Evolutionary conservation across 2,329 filamentous ascomycete genomes (phyloP), one percentile per base, ranked within the genome.

Genomic region (Trichoderma endophyticum): DNA sequence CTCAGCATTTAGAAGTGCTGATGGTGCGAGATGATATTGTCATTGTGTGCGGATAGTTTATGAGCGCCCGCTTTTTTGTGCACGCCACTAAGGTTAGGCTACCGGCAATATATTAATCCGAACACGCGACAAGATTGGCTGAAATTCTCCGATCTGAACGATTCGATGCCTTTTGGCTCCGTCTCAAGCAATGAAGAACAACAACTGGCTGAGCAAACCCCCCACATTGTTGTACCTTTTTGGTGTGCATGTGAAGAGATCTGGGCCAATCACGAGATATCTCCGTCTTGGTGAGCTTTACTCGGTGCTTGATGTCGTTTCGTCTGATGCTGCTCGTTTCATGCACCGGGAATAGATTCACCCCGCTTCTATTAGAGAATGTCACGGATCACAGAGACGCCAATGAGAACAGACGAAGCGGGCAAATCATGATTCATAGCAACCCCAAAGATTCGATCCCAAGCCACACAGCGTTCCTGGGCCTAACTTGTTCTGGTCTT

Each of bases 391-490:
- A 51, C 43, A 21, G 63, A 66, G 48, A 26, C 14, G n/a, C 48
- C 24, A 28, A 57, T 26, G 21, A 30, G 39, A 24, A 39, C 34
- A 57, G 6, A 51, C n/a, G 48, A 54, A 54, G 6, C 48, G 21
- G 48, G 48, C 48, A 54, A 48, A 24, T 32, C 24, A 36, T 14
- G 57, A 57, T 36, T 26, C 39, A 21, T 9, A 43, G 21, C 34
- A 18, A 9, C 54, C 54, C 30, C 66, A 54, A 51, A 69, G 56
- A 51, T n/a, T 21, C 48, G 6, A 14, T 26, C 12, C 62, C 4
- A 24, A 56, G 18, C 63, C 48, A 26, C 48, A 57, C 39, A 14
- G 34, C 57, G 66, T 70, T 70, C 66, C 66, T 70, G 66, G 39
- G 15, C 18, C 66, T 70, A 62, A 54, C 66, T 70, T 36, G 5